These are phyloP conservation scores for Xanthoconium stramineum DNA, from an alignment of 768 basidiomycete species.

Conservation along the genomic window DNA sequence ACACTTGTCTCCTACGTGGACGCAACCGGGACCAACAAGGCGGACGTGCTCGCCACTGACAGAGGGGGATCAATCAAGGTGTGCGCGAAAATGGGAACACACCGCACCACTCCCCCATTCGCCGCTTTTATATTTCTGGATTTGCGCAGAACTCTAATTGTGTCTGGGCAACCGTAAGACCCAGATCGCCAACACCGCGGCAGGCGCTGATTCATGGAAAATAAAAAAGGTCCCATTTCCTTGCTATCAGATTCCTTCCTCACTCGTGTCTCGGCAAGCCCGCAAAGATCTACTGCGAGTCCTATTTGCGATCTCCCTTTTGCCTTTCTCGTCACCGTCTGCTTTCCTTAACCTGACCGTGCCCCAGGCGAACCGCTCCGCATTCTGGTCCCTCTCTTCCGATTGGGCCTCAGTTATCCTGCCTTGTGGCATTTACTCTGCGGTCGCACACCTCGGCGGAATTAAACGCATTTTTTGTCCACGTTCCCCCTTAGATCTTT, in stretches of 20 bases:
- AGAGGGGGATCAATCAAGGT: constrained; percentile 2
- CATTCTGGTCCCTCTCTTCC: constrained; percentile 39
- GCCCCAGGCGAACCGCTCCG: constrained; percentile 44
- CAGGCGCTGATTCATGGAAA: constrained; percentile 26
- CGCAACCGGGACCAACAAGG: not conserved
- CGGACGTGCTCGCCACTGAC: not conserved
- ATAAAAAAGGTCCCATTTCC: constrained; percentile 27
- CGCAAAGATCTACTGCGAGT: constrained; percentile 22
- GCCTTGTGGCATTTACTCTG: constrained; percentile 38
- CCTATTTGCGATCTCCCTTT: constrained; percentile 17
- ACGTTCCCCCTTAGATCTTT: constrained; percentile 45
- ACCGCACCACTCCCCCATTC: constrained; percentile 2
- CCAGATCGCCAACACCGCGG: constrained; percentile 29
- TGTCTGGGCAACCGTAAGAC: constrained; percentile 17
- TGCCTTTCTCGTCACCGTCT: constrained; percentile 32
- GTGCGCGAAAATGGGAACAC: constrained; percentile 17
- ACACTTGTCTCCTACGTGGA: constrained; percentile 8
- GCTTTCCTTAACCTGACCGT: constrained; percentile 40
- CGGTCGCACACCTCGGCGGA: constrained; percentile 32
- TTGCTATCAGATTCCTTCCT: constrained; percentile 27
- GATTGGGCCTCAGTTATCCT: constrained; percentile 41
- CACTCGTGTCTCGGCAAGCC: constrained; percentile 26
- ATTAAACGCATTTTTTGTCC: constrained; percentile 31
- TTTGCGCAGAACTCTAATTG: constrained; percentile 32
- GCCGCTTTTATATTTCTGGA: constrained; percentile 29